A percentile compares a stretch with the other conserved stretches of the same genome.
Evolutionary conservation across 2,329 filamentous ascomycete species (phyloP).

Genomic region (Aquanectria penicillioides): DNA sequence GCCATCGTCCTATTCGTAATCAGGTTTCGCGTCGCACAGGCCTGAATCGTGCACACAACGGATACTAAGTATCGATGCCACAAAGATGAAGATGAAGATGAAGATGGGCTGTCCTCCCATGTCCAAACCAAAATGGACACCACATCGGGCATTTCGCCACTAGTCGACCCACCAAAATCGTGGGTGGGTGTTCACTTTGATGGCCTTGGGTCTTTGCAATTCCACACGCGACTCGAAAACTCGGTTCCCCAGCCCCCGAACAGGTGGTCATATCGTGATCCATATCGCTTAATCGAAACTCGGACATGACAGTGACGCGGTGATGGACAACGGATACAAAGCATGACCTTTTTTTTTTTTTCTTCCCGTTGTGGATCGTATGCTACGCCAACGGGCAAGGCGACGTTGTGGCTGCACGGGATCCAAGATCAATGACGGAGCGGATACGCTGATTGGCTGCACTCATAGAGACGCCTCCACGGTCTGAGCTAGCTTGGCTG

Average conservation of each 20-base stretch:
- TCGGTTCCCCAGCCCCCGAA: neutral
- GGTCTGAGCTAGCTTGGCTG: conserved; percentile 16
- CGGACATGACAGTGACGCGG: too few relatives aligned
- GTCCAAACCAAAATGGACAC: neutral
- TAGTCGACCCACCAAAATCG: conserved; percentile 9
- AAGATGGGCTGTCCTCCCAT: conserved; percentile 2
- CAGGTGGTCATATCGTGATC: neutral
- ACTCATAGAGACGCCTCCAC: neutral
- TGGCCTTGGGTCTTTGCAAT: neutral
- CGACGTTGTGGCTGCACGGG: conserved; percentile 4
- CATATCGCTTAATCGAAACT: too few relatives aligned
- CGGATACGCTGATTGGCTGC: conserved; percentile 6
- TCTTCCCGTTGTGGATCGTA: conserved; percentile 1
- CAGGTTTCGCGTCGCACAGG: too few relatives aligned
- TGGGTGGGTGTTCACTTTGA: conserved; percentile 9
- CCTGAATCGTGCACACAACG: too few relatives aligned
- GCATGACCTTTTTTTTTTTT: too few relatives aligned
- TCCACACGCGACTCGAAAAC: neutral
- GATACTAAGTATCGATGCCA: neutral
- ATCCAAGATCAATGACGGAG: neutral
- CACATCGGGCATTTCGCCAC: conserved; percentile 15
- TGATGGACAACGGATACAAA: too few relatives aligned
- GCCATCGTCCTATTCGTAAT: too few relatives aligned
- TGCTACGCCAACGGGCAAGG: neutral
- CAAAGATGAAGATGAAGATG: neutral